phyloP scores from a whole-genome alignment of 2,329 filamentous ascomycete genomes.

The Fusarium secorum region DNA sequence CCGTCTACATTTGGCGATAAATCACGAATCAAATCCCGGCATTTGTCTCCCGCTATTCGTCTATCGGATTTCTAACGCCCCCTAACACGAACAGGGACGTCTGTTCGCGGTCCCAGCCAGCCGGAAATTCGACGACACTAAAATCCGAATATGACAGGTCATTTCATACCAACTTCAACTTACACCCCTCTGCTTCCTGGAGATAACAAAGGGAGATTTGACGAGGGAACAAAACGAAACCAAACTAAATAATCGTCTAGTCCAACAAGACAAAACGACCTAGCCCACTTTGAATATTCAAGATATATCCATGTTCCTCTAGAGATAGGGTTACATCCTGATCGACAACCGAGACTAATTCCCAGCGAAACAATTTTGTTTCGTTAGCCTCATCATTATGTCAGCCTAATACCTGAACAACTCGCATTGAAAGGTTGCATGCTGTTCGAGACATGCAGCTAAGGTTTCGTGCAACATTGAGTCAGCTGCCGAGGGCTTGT shows the following conservation, averaged over 20 bases:
- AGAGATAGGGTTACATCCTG: conserved; percentile 33
- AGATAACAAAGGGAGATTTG: conserved; percentile 13
- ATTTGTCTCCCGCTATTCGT: conserved; percentile 28
- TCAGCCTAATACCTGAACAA: not conserved
- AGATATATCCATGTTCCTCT: conserved; percentile 20
- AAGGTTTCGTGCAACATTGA: conserved; percentile 6
- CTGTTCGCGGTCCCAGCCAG: conserved; percentile 33
- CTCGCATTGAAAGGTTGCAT: not conserved
- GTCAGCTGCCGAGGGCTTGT: not conserved
- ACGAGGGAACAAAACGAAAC: conserved; percentile 11
- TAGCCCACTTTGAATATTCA: conserved; percentile 3
- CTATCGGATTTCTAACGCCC: conserved; percentile 31
- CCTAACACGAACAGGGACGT: conserved; percentile 27
- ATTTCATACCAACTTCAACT: conserved; percentile 16
- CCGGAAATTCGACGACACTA: conserved; percentile 26
- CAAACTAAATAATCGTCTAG: not conserved
- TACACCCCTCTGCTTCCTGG: conserved; percentile 11
- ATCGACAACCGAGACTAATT: conserved; percentile 23
- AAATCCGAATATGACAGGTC: conserved; percentile 34
- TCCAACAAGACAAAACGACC: not conserved
- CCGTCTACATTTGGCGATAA: conserved; percentile 13
- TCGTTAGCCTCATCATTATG: conserved; percentile 3
- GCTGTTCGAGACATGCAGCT: not conserved
- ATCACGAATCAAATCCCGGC: conserved; percentile 25
- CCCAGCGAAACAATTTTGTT: not conserved